Conservation (phyloP, 768 basidiomycete genomes). For the Termitomyces sp. region DNA sequence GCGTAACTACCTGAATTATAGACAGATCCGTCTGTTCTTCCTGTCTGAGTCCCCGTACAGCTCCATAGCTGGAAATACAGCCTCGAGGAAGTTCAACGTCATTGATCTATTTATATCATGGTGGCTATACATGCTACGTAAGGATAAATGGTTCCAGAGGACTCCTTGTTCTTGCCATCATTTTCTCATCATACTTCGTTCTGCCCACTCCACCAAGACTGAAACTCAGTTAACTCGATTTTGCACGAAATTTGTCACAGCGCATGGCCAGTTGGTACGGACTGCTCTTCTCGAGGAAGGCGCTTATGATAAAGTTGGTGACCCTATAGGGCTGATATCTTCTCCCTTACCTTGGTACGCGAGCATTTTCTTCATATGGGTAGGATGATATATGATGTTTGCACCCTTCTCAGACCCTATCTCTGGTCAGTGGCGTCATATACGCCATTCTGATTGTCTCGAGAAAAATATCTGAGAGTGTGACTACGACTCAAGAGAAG, state of each 20-base stretch:
- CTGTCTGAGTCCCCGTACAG: too few species aligned
- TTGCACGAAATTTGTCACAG: not conserved
- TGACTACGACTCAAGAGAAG: conserved; percentile 51
- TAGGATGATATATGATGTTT: not conserved
- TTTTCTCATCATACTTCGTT: not conserved
- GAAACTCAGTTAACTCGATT: not conserved
- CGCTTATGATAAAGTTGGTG: not conserved
- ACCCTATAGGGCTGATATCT: conserved; percentile 32
- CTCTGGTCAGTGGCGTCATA: conserved; percentile 40
- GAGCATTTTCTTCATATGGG: conserved; percentile 9
- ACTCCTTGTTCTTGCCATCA: not conserved
- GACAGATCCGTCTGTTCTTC: not conserved
- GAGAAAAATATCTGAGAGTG: conserved; percentile 33
- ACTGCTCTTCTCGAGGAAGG: not conserved
- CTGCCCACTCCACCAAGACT: not conserved
- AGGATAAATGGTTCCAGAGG: not conserved
- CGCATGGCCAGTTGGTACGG: conserved; percentile 12
- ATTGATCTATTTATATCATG: not conserved
- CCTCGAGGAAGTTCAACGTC: not conserved
- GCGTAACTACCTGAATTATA: not conserved
- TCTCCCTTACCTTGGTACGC: conserved; percentile 36
- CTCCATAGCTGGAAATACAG: not conserved
- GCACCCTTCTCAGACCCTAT: conserved; percentile 35
- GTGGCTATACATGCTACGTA: not conserved
- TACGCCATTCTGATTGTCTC: conserved; percentile 35